Evolutionary conservation across 768 basidiomycete species (phyloP), one percentile per base, ranked within the genome.

Genomic region (Auriscalpium orientale): DNA sequence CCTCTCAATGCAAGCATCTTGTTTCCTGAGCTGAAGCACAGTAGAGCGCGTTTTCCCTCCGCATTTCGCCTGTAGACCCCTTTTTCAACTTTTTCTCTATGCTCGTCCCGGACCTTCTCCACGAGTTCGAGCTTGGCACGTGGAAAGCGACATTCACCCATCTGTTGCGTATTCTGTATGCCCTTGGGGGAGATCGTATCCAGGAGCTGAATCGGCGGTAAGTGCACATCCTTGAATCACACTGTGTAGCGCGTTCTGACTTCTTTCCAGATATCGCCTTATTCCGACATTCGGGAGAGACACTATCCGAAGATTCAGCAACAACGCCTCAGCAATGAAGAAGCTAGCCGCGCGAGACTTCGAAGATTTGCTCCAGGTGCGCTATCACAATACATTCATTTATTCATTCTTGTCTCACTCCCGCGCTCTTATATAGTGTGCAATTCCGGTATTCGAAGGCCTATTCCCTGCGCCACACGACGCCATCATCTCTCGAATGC

Each of bases 51-150:
- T 71, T 77, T 51, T 68, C 22, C 2, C 22, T 28, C 22, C 67
- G 0, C 59, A 65, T 0, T 57, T 75, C 3, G 45, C 47, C 2
- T 34, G 5, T 28, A 28, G 22, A 53, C 4, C 34, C 66, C 8
- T 64, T 62, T 2, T 66, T 66, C 21, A 58, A 71, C 43, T 28
- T 21, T 68, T 4, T 71, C 46, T 21, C 1, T 0, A 63, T 71
- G n/a, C 65, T 76, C 0, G 60, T 68, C 1, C 63, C 67, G 0
- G 72, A 79, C 48, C 60, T 77, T 15, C 46, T 79, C 54, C 76
- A 77, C 43, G 72, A 77, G 45, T 65, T 73, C 34, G 72, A 77
- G 51, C 59, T 76, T 0, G 74, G 77, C 0, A 62, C 70, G 0
- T 76, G 72, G 65, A 74, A 75, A 53, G 46, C 56, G 0, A 38